Percentiles rank a stretch among this genome's conserved stretches.
These are phyloP conservation scores for Colletotrichum lupini DNA, from an alignment of 2,329 filamentous ascomycete species.

Conservation along the genomic window DNA sequence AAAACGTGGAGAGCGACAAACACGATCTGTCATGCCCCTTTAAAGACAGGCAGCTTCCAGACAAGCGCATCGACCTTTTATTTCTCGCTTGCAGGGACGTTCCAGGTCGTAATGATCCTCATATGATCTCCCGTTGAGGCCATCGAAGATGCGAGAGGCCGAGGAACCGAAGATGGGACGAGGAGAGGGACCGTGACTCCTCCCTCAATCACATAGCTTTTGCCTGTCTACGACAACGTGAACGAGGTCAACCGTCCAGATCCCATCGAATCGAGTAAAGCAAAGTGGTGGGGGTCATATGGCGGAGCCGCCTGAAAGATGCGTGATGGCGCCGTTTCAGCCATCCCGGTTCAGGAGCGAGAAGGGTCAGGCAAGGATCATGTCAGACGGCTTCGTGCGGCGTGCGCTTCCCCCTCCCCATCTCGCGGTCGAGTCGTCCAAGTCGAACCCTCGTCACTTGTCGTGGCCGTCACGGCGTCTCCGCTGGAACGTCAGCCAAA, in stretches of 20 bases:
- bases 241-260: neutral
- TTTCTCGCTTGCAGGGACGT: conserved; percentile 4
- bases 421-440: neutral
- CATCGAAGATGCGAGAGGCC: conserved; percentile 19
- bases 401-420: neutral
- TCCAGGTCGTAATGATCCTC: neutral
- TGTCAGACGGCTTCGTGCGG: neutral
- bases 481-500: neutral
- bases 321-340: conserved; percentile 33
- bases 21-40: conserved; percentile 4
- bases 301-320: conserved; percentile 33
- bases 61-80: neutral
- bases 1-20: neutral
- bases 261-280: neutral
- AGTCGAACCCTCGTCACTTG: too few relatives aligned
- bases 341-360: conserved; percentile 22
- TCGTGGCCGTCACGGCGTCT: neutral
- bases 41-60: conserved; percentile 8
- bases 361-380: conserved; percentile 13
- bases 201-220: neutral
- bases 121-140: neutral
- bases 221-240: neutral
- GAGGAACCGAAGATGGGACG: conserved; percentile 29
- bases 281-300: conserved; percentile 2
- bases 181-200: neutral